Conservation (phyloP, 108 stramenopile species). For the Aureococcus anophagefferens region DNA sequence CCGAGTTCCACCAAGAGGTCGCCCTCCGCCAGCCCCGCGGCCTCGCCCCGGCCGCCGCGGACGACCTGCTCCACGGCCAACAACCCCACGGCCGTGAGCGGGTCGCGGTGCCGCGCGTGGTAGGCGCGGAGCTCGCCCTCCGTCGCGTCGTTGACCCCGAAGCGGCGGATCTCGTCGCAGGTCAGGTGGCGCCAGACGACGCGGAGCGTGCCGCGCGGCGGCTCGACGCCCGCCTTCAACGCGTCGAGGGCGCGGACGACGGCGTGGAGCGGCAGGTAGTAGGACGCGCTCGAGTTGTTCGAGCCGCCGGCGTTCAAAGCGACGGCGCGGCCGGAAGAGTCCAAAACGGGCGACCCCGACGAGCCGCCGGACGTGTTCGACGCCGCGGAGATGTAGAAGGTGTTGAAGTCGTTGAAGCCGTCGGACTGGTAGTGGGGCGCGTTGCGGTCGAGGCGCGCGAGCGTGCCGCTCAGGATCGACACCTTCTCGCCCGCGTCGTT, state of each 20-base stretch:
- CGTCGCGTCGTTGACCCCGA: slow-evolving; percentile 16
- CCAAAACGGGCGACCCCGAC: slow-evolving; percentile 33
- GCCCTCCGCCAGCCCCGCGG: slow-evolving; percentile 2
- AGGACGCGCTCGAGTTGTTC: slow-evolving; percentile 21
- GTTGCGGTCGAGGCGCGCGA: slow-evolving; percentile 39
- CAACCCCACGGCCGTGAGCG: slow-evolving; percentile 29
- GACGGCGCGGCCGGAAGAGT: slow-evolving; percentile 27
- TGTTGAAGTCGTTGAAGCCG: slow-evolving; percentile 38
- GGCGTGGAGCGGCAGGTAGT: slow-evolving; percentile 34
- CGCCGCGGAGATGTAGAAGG: slow-evolving; percentile 22
- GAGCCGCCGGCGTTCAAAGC: slow-evolving; percentile 40
- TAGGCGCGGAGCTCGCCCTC: slow-evolving; percentile 12
- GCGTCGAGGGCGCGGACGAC: slow-evolving; percentile 22
- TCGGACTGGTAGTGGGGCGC: slow-evolving; percentile 24
- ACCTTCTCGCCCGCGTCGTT: slow-evolving; percentile 48
- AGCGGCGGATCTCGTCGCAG: slow-evolving; percentile 32
- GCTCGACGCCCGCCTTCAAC: not conserved
- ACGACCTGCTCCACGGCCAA: slow-evolving; percentile 26
- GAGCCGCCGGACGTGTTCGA: slow-evolving; percentile 33
- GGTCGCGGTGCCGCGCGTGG: slow-evolving; percentile 6
- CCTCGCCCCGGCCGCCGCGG: slow-evolving; percentile 1
- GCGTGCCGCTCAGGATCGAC: slow-evolving; percentile 30
- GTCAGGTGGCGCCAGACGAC: slow-evolving; percentile 28
- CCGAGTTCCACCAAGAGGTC: slow-evolving; percentile 10
- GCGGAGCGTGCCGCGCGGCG: slow-evolving; percentile 34